Percentiles rank a stretch among this genome's conserved stretches.
phyloP scores from a whole-genome alignment of 495 filamentous ascomycete species.

The Astrothelium macrocarpum region DNA sequence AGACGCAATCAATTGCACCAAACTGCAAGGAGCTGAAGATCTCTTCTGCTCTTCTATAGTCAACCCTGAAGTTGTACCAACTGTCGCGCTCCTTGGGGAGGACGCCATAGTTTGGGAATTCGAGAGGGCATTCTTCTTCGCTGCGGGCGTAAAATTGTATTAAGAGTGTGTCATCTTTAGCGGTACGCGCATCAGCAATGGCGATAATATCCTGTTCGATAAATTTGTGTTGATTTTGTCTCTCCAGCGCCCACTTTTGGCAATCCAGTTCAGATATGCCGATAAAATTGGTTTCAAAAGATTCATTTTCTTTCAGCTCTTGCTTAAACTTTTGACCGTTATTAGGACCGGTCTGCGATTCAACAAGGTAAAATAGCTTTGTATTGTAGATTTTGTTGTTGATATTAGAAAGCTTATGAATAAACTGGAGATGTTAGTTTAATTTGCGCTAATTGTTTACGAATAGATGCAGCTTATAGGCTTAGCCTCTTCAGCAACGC shows the following conservation, averaged over 20 bases:
- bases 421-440: background rate
- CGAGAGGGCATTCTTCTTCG: background rate
- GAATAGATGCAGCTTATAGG: background rate
- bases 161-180: slow-evolving; percentile 14
- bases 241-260: slow-evolving; percentile 15
- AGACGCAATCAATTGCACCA: background rate
- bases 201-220: slow-evolving; percentile 13
- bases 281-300: slow-evolving; percentile 17
- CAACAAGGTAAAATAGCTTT: background rate
- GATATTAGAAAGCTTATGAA: background rate
- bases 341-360: background rate
- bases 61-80: slow-evolving; percentile 16
- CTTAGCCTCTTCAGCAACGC: background rate
- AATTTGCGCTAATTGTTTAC: background rate
- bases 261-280: slow-evolving; percentile 14
- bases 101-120: slow-evolving; percentile 11
- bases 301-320: slow-evolving; percentile 9
- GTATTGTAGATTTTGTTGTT: background rate
- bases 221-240: slow-evolving; percentile 12
- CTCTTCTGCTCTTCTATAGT: slow-evolving; percentile 6
- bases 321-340: background rate
- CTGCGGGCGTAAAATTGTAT: slow-evolving; percentile 3
- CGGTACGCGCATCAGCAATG: slow-evolving; percentile 14
- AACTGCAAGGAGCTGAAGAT: slow-evolving; percentile 6
- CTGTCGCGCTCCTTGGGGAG: slow-evolving; percentile 12